Evolutionary conservation across 1,284 basidiomycete species (phyloP).

Genomic region (Pseudozyma hubeiensis): DNA sequence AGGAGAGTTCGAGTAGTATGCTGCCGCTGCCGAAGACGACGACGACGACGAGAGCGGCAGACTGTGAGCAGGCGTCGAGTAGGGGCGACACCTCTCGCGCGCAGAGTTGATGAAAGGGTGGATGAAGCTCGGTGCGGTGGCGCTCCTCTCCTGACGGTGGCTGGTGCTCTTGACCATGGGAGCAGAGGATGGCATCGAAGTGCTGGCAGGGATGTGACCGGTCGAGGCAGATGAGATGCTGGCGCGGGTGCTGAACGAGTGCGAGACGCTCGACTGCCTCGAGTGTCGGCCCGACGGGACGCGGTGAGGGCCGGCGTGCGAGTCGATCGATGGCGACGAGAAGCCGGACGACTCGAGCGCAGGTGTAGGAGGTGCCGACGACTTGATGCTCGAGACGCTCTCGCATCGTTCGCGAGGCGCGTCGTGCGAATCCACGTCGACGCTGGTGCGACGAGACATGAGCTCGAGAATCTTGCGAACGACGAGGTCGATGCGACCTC

Average conservation of each 20-base stretch:
- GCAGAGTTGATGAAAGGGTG: conserved; percentile 47
- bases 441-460: conserved; percentile 38
- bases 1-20: conserved; percentile 40
- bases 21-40: conserved; percentile 10
- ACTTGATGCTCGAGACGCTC: conserved; percentile 39
- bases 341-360: conserved; percentile 38
- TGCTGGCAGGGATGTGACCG: conserved; percentile 21
- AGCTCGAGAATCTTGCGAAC: conserved; percentile 35
- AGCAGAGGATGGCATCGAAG: conserved; percentile 34
- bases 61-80: conserved; percentile 55
- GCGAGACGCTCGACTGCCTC: conserved; percentile 41
- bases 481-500: conserved; percentile 37
- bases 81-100: conserved; percentile 47
- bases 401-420: conserved; percentile 31
- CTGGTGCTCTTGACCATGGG: conserved; percentile 46
- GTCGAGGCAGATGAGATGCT: conserved; percentile 46
- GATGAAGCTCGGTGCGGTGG: conserved; percentile 38
- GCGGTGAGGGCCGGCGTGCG: conserved; percentile 41
- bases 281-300: conserved; percentile 34
- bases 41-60: conserved; percentile 33
- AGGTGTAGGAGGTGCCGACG: conserved; percentile 32
- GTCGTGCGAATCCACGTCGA: conserved; percentile 18
- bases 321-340: conserved; percentile 44
- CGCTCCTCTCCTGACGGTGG: conserved; percentile 43
- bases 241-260: conserved; percentile 38